phyloP scores from a whole-genome alignment of 75 land plant species.

The Selaginella tamariscina region DNA sequence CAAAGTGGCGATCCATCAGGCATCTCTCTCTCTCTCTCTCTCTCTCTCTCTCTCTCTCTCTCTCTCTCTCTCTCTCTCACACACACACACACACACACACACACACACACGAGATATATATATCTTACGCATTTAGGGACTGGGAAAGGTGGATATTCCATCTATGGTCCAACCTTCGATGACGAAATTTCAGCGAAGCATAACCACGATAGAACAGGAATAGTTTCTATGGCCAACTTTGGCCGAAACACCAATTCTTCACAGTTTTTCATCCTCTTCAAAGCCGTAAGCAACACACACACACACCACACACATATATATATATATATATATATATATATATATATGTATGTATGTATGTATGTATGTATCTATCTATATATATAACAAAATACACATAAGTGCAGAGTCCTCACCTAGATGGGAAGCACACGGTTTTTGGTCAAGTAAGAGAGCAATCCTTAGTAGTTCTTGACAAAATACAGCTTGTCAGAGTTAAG shows the following conservation, averaged over 20 bases:
- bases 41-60: slow-evolving; percentile 15
- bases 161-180: slow-evolving; percentile 27
- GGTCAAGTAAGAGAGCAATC: slow-evolving; percentile 29
- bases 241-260: slow-evolving; percentile 36
- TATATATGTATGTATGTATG: background rate
- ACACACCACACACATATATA: too few species aligned
- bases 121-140: slow-evolving; percentile 14
- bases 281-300: slow-evolving; percentile 31
- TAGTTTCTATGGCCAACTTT: slow-evolving; percentile 36
- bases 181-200: slow-evolving; percentile 33
- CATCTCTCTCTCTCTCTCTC: too few species aligned
- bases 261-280: slow-evolving; percentile 32
- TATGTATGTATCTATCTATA: background rate
- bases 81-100: slow-evolving; percentile 12
- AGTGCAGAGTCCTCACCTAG: slow-evolving; percentile 28
- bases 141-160: slow-evolving; percentile 31
- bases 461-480: slow-evolving; percentile 23
- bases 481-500: slow-evolving; percentile 25
- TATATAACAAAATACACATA: background rate
- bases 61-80: slow-evolving; percentile 15
- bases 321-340: too few species aligned
- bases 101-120: slow-evolving; percentile 8
- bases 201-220: slow-evolving; percentile 31
- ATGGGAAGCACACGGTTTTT: slow-evolving; percentile 36
- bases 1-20: slow-evolving; percentile 39